Evolutionary conservation across 495 filamentous ascomycete species (phyloP).

Genomic region (Antarctomyces pellizariae): DNA sequence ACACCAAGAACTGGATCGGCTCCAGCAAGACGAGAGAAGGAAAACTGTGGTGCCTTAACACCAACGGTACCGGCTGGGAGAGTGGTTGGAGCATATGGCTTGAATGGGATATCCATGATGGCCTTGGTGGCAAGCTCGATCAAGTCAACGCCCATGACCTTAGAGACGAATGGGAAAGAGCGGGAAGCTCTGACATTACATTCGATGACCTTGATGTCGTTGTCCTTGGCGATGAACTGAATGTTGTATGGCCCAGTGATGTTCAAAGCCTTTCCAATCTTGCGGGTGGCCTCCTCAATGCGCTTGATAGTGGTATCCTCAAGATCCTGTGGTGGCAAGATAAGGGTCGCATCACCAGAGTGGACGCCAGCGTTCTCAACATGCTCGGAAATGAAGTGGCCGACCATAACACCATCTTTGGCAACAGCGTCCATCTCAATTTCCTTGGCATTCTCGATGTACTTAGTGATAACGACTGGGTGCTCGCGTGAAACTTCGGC

Average conservation of each 20-base stretch:
- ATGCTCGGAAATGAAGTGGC: constrained; percentile 91
- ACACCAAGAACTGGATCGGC: constrained; percentile 93
- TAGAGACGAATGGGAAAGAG: constrained; percentile 95
- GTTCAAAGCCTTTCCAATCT: constrained; percentile 87
- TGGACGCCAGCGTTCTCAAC: constrained; percentile 93
- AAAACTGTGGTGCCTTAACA: constrained; percentile 97
- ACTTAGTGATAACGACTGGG: constrained; percentile 95
- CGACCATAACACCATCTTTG: constrained; percentile 49
- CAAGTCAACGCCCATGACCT: constrained; percentile 93
- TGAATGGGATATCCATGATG: constrained; percentile 66
- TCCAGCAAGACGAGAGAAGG: constrained; percentile 86
- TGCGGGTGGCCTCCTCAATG: constrained; percentile 84
- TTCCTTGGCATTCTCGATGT: constrained; percentile 90
- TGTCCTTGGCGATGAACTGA: constrained; percentile 98
- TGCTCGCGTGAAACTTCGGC: constrained; percentile 84
- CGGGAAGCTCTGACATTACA: constrained; percentile 93
- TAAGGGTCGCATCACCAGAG: constrained; percentile 84
- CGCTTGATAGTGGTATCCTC: constrained; percentile 68
- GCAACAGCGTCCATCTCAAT: constrained; percentile 96
- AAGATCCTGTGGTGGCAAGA: constrained; percentile 85
- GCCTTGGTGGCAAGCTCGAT: constrained; percentile 99
- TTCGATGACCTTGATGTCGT: constrained; percentile 98
- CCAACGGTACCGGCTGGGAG: constrained; percentile 69
- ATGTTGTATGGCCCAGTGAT: constrained; percentile 97
- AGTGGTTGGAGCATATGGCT: constrained; percentile 53